Conservation (phyloP, 1,284 basidiomycete genomes). For the Pseudozyma thailandica region DNA sequence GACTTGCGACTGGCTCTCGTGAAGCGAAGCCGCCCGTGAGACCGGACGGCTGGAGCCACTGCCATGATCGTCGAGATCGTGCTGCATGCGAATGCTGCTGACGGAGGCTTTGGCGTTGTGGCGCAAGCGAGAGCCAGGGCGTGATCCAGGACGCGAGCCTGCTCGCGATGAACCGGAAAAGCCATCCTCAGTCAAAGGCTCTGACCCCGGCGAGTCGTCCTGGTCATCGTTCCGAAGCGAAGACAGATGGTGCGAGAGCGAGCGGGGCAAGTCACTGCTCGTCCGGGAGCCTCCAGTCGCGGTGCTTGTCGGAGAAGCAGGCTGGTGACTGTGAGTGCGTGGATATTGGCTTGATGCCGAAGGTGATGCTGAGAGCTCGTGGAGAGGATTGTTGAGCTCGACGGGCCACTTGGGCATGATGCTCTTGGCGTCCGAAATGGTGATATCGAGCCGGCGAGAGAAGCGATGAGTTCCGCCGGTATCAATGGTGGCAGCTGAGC, state of each 20-base stretch:
- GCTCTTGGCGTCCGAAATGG: conserved; percentile 51
- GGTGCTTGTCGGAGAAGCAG: conserved; percentile 15
- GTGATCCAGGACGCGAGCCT: conserved; percentile 29
- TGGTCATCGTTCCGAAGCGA: conserved; percentile 12
- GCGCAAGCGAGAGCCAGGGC: conserved; percentile 29
- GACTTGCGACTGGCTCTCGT: conserved; percentile 13
- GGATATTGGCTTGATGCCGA: conserved; percentile 5
- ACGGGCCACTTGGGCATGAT: conserved; percentile 46
- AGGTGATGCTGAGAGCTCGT: conserved; percentile 4
- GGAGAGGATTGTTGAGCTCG: conserved; percentile 13
- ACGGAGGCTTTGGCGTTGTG: conserved; percentile 29
- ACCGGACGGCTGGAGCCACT: conserved; percentile 31
- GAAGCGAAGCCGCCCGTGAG: conserved; percentile 21
- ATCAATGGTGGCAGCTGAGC: conserved; percentile 22
- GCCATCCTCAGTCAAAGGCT: conserved; percentile 20
- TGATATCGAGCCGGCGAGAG: conserved; percentile 55
- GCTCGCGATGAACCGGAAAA: conserved; percentile 39
- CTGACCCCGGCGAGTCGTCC: conserved; percentile 32
- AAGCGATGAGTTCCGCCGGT: conserved; percentile 50
- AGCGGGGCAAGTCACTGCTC: conserved; percentile 17
- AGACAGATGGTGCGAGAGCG: conserved; percentile 19
- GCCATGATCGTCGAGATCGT: conserved; percentile 17
- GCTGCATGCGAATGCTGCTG: conserved; percentile 25
- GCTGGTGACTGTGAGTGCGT: not conserved
- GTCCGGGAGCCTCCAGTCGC: not conserved